Evolutionary conservation across 1,284 basidiomycete genomes (phyloP), one percentile per base, ranked within the genome.

Genomic region (Fomes fomentarius): DNA sequence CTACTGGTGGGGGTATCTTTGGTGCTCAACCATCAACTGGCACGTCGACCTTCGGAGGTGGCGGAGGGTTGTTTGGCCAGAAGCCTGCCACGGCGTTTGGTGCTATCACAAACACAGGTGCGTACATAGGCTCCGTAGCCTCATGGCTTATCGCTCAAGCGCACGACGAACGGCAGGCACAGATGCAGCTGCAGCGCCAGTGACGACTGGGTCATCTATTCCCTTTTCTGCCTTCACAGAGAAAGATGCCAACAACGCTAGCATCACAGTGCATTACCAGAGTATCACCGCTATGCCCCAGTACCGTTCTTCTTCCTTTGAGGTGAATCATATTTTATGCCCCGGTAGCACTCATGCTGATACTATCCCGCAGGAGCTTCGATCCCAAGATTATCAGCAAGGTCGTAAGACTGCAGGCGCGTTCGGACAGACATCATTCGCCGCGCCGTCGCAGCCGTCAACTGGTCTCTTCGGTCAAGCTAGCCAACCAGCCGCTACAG

Each of bases 281-380:
- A 79, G 84, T 30, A 89, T 89, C 47, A 79, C 85, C n/a, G 85
- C 84, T 54, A 87, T 85, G 75, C 86, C 85, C 21, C 76, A 77
- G 12, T 92, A 91, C 65, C 71, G 77, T 52, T 83, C 84, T 40
- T 82, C 78, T 52, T 91, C 89, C n/a, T 79, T 87, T 53, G 90
- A 91, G 73, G 88, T 85, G 50, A 45, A 77, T 71, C 26, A 11
- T 17, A 38, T 19, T 47, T 17, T 12, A 8, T 50, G 49, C 14
- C n/a, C n/a, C n/a, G n/a, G n/a, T n/a, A n/a, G n/a, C n/a, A n/a
- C n/a, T n/a, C n/a, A n/a, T n/a, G n/a, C n/a, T n/a, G n/a, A n/a
- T n/a, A n/a, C n/a, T n/a, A n/a, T n/a, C n/a, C n/a, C n/a, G n/a
- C 50, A 91, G 88, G 89, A 91, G 77, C 66, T 92, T 31, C 83